These are phyloP conservation scores for Saccharum hybrid DNA, from an alignment of 202 grass and related monocot species.

Conservation along the genomic window DNA sequence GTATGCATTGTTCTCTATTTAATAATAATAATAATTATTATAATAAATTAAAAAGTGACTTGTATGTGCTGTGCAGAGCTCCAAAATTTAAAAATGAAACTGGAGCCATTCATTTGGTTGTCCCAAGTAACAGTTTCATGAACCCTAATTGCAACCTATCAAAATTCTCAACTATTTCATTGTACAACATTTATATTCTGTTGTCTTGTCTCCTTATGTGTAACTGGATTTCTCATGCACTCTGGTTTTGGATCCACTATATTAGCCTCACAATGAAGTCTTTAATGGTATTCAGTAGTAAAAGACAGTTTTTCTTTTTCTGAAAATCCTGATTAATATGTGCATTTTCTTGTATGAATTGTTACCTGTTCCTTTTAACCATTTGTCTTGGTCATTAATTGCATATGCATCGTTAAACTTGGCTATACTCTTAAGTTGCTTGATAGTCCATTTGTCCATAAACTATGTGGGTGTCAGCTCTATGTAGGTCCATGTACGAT, in stretches of 20 bases:
- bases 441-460: constrained; percentile 9
- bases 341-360: constrained; percentile 4
- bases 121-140: not conserved
- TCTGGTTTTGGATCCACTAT: not conserved
- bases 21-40: not conserved
- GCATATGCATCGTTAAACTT: constrained; percentile 18
- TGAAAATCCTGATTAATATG: not conserved
- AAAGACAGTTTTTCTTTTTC: not conserved
- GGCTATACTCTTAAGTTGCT: not conserved
- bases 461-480: not conserved
- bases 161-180: not conserved
- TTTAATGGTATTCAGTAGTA: not conserved
- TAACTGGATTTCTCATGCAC: not conserved
- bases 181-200: not conserved
- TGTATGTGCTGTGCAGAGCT: not conserved
- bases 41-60: not conserved
- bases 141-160: not conserved
- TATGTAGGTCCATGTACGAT: constrained; percentile 1
- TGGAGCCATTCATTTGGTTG: not conserved
- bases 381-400: not conserved
- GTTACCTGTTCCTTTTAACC: not conserved
- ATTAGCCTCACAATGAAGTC: not conserved
- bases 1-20: not conserved
- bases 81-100: not conserved
- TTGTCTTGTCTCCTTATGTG: not conserved